Evolutionary conservation across 805 yeast species (phyloP).

Genomic region (Schizosaccharomyces cryophilus): DNA sequence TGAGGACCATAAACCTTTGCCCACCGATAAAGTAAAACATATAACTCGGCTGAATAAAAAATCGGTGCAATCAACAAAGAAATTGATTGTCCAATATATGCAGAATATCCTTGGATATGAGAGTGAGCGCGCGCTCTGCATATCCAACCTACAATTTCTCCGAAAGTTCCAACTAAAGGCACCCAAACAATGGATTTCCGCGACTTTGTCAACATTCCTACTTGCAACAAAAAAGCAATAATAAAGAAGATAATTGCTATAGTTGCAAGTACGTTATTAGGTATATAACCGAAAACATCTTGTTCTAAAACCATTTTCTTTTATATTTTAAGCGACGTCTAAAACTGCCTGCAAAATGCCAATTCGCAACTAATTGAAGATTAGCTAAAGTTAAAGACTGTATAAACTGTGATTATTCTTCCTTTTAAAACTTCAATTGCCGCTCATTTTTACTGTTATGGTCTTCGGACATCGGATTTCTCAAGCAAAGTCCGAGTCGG

Average conservation of each 20-base stretch:
- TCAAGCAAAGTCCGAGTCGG: no score
- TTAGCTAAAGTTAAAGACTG: no score
- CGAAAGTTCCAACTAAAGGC: background rate
- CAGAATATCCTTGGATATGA: background rate
- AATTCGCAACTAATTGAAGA: no score
- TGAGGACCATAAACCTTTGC: background rate
- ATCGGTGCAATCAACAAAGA: background rate
- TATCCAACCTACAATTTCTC: background rate
- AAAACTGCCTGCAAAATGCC: no score
- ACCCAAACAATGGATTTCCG: background rate
- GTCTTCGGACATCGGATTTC: no score
- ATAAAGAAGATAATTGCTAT: background rate
- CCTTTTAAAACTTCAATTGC: no score
- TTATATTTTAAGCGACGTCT: no score
- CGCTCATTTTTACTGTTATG: no score
- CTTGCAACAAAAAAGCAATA: background rate
- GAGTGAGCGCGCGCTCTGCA: background rate
- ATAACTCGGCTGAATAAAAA: background rate
- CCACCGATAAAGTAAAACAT: background rate
- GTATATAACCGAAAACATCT: background rate
- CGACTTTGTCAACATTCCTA: background rate
- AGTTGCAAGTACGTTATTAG: background rate
- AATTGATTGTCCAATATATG: background rate
- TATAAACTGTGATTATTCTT: no score
- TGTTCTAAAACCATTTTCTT: background rate